A percentile compares a stretch with the other conserved stretches of the same genome.
Conservation (phyloP, 768 basidiomycete species). For the Lactifluus volemus region DNA sequence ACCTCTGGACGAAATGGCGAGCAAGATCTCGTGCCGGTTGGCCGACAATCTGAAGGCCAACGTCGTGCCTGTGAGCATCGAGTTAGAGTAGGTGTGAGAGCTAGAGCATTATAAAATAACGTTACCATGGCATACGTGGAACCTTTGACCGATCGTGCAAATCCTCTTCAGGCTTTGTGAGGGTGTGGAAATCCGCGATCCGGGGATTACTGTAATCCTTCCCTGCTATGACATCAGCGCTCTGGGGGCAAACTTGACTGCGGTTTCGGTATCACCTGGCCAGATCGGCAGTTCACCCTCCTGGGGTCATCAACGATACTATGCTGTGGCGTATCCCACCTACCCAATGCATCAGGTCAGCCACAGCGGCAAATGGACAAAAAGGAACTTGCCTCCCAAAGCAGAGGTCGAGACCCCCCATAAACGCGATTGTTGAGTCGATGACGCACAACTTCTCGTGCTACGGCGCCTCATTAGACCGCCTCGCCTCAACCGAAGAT, state of each 20-base stretch:
- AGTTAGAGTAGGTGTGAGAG: background rate
- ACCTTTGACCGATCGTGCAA: constrained; percentile 89
- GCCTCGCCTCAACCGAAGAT: background rate
- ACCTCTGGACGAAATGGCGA: constrained; percentile 92
- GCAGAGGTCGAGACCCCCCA: constrained; percentile 94
- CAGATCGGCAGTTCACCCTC: constrained; percentile 62
- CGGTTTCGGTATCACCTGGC: constrained; percentile 50
- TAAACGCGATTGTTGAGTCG: constrained; percentile 95
- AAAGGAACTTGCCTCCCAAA: constrained; percentile 56
- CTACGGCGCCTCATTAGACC: constrained; percentile 31
- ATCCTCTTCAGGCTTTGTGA: constrained; percentile 88
- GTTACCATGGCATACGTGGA: constrained; percentile 92
- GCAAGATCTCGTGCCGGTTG: constrained; percentile 92
- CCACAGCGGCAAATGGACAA: background rate
- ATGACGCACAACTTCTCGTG: constrained; percentile 98
- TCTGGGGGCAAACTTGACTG: background rate
- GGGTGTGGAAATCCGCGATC: constrained; percentile 71
- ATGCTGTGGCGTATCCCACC: constrained; percentile 97
- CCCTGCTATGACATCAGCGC: constrained; percentile 36
- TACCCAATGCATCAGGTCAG: constrained; percentile 23
- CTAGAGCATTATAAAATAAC: constrained; percentile 20
- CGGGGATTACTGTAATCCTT: constrained; percentile 96
- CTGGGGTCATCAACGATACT: constrained; percentile 81
- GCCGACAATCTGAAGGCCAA: constrained; percentile 91
- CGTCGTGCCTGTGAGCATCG: constrained; percentile 70